Percentiles rank a stretch among this genome's conserved stretches.
Evolutionary conservation across 352 stramenopile species (phyloP).

Genomic region (Elongisporangium undulatum): DNA sequence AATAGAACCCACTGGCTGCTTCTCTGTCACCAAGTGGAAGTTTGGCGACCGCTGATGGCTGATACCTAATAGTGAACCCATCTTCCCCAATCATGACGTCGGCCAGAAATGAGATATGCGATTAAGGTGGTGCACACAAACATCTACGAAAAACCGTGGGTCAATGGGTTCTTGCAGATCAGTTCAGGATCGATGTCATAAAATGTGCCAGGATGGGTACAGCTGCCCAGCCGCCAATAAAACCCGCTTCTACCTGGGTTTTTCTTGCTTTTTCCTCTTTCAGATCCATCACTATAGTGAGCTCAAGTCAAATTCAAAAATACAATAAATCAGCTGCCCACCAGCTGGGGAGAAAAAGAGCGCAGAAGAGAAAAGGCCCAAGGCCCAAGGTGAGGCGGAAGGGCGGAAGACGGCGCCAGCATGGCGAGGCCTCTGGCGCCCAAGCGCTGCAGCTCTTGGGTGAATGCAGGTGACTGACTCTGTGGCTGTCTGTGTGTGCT

Average conservation of each 20-base stretch:
- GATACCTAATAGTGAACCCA: neutral
- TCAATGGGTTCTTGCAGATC: neutral
- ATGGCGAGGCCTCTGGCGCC: too few species aligned
- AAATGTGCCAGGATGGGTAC: neutral
- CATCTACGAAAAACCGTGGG: neutral
- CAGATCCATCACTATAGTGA: neutral
- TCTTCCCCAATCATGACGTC: neutral
- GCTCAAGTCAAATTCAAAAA: neutral
- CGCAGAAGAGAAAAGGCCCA: conserved; percentile 1
- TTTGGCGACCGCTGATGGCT: neutral
- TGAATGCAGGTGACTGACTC: neutral
- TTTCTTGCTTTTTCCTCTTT: neutral
- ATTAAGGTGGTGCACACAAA: neutral
- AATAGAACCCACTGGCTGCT: conserved; percentile 26
- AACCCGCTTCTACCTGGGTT: too few species aligned
- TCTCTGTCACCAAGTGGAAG: conserved; percentile 38
- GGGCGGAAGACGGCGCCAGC: neutral
- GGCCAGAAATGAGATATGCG: conserved; percentile 1
- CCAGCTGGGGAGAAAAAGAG: conserved; percentile 1
- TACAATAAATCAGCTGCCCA: conserved; percentile 1
- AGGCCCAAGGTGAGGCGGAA: neutral
- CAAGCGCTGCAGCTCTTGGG: too few species aligned
- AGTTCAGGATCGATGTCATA: neutral
- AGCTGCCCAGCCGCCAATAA: neutral
- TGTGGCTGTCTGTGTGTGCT: neutral